These are phyloP conservation scores for Plasmodium gallinaceum DNA, from an alignment of 169 alveolate genomes.

Conservation along the genomic window DNA sequence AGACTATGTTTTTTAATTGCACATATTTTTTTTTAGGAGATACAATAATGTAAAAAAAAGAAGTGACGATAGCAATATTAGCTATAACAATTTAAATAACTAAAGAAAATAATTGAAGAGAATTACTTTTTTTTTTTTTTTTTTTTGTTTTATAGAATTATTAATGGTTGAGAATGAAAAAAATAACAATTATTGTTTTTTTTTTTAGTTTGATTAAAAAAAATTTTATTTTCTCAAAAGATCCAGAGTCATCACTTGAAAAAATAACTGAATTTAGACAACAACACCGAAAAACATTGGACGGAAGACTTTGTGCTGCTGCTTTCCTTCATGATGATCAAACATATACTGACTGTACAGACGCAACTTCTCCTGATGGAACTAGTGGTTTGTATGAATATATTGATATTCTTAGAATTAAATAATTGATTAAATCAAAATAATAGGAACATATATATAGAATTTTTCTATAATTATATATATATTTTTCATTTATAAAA, in stretches of 20 bases:
- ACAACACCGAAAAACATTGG: slow-evolving; percentile 89
- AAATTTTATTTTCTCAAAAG: slow-evolving; percentile 12
- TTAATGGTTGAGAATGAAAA: slow-evolving; percentile 13
- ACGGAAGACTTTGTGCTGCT: slow-evolving; percentile 92
- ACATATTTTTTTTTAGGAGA: no score
- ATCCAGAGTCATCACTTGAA: slow-evolving; percentile 15
- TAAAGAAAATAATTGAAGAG: no score
- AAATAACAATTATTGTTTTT: background rate
- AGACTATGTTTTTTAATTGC: no score
- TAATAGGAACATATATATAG: background rate
- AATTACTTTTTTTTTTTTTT: no score
- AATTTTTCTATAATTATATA: background rate
- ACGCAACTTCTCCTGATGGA: slow-evolving; percentile 92
- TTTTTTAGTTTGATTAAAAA: slow-evolving; percentile 16
- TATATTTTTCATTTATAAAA: background rate
- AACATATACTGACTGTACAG: slow-evolving; percentile 92
- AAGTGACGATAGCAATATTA: no score
- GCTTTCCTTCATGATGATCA: slow-evolving; percentile 92
- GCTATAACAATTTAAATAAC: no score
- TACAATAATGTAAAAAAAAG: no score
- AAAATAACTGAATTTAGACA: slow-evolving; percentile 89
- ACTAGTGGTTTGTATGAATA: slow-evolving; percentile 81
- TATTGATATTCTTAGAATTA: no score
- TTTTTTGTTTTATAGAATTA: no score
- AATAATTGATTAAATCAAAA: no score